Percentiles rank a stretch among this genome's conserved stretches.
Evolutionary conservation across 352 stramenopile genomes (phyloP).

Genomic region (Phytophthora rubi): DNA sequence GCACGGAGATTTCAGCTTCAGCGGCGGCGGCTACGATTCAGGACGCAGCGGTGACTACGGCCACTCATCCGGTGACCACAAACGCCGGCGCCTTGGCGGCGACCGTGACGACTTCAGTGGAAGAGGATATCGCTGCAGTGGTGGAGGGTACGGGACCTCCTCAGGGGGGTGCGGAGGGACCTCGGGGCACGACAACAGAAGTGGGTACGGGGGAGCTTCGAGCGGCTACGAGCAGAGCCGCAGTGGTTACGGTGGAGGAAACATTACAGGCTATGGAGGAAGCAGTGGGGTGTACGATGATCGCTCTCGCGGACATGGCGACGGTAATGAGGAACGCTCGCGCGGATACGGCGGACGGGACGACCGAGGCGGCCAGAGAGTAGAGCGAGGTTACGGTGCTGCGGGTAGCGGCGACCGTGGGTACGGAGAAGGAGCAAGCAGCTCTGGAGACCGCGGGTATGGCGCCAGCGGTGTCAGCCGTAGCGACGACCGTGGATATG

Average conservation of each 20-base stretch:
- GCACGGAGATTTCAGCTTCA: neutral
- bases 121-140: neutral
- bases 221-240: conserved; percentile 27
- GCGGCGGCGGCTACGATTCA: no score
- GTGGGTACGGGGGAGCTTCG: conserved; percentile 15
- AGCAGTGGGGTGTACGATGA: conserved; percentile 6
- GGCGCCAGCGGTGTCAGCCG: conserved; percentile 13
- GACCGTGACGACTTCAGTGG: conserved; percentile 6
- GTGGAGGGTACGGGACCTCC: conserved; percentile 8
- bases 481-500: conserved; percentile 18
- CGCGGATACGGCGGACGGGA: conserved; percentile 26
- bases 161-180: no score
- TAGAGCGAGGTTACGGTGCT: conserved; percentile 5
- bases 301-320: conserved; percentile 21
- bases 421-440: conserved; percentile 2
- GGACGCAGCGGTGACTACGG: no score
- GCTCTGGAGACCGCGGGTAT: conserved; percentile 25
- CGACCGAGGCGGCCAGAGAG: conserved; percentile 11
- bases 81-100: neutral
- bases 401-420: conserved; percentile 12
- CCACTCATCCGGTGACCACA: neutral
- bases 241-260: conserved; percentile 27
- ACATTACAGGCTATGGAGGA: neutral
- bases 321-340: conserved; percentile 26
- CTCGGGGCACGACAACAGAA: conserved; percentile 20